phyloP scores from a whole-genome alignment of 2,329 filamentous ascomycete species.

The Clonostachys sp. region DNA sequence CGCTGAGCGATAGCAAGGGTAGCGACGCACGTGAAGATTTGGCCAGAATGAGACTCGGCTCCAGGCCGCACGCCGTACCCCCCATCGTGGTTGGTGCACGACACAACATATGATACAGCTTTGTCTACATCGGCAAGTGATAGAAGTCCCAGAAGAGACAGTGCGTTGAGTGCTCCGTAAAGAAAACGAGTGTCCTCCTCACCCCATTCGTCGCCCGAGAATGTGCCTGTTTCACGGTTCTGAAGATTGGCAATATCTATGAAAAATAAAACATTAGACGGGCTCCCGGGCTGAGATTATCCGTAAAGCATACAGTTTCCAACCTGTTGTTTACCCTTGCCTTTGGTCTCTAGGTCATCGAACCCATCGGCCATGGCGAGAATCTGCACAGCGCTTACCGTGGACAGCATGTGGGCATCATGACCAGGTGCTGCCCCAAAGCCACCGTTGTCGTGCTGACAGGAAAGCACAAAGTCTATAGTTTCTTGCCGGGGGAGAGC shows the following conservation, averaged over 20 bases:
- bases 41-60: conserved; percentile 89
- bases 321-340: conserved; percentile 59
- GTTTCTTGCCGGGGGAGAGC: conserved; percentile 76
- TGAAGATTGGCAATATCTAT: conserved; percentile 78
- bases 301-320: conserved; percentile 64
- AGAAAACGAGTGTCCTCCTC: conserved; percentile 94
- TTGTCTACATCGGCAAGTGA: conserved; percentile 72
- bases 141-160: conserved; percentile 76
- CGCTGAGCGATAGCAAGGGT: conserved; percentile 79
- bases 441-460: conserved; percentile 81
- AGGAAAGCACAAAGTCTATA: conserved; percentile 93
- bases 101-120: conserved; percentile 72
- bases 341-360: conserved; percentile 67
- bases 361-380: conserved; percentile 82
- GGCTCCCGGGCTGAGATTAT: conserved; percentile 5
- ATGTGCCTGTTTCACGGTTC: conserved; percentile 76
- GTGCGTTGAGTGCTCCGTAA: conserved; percentile 82
- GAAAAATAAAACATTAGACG: conserved; percentile 8
- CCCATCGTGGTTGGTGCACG: conserved; percentile 90
- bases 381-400: conserved; percentile 91
- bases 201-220: conserved; percentile 93
- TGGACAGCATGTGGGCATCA: conserved; percentile 94
- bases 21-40: conserved; percentile 91
- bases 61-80: conserved; percentile 87
- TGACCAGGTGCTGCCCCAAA: conserved; percentile 93